phyloP scores from a whole-genome alignment of 441 rosid genomes.

The Corymbia citriodora region DNA sequence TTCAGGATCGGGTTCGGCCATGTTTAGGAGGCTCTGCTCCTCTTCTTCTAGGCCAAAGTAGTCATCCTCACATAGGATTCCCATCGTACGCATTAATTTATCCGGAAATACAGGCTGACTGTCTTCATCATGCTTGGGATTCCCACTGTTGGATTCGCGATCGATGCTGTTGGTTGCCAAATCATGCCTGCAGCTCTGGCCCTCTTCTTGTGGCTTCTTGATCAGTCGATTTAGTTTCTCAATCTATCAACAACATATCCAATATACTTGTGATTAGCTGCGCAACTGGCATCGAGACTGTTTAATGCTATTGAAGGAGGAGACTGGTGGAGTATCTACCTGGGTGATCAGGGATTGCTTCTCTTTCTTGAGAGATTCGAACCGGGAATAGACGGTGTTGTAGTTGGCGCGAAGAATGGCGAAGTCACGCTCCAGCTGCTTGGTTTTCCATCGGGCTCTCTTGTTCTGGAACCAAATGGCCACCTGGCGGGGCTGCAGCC shows the following conservation, averaged over 20 bases:
- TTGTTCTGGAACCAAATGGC: constrained; percentile 96
- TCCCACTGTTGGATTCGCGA: constrained; percentile 44
- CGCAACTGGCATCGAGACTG: neutral
- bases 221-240: constrained; percentile 41
- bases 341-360: constrained; percentile 50
- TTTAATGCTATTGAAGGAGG: neutral
- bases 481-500: constrained; percentile 82
- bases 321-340: constrained; percentile 28
- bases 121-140: constrained; percentile 32
- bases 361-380: constrained; percentile 63
- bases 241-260: constrained; percentile 31
- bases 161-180: constrained; percentile 27
- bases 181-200: constrained; percentile 19
- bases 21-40: constrained; percentile 40
- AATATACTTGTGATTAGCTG: neutral
- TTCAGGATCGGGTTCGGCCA: constrained; percentile 32
- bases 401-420: constrained; percentile 42
- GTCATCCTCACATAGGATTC: constrained; percentile 35
- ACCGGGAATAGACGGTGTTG: constrained; percentile 41
- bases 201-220: constrained; percentile 27
- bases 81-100: constrained; percentile 22
- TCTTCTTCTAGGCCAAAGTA: constrained; percentile 62
- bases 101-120: constrained; percentile 18
- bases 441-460: constrained; percentile 85
- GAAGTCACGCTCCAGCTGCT: constrained; percentile 70